Conservation (phyloP, 345 rosid species). For the Acer negundo region DNA sequence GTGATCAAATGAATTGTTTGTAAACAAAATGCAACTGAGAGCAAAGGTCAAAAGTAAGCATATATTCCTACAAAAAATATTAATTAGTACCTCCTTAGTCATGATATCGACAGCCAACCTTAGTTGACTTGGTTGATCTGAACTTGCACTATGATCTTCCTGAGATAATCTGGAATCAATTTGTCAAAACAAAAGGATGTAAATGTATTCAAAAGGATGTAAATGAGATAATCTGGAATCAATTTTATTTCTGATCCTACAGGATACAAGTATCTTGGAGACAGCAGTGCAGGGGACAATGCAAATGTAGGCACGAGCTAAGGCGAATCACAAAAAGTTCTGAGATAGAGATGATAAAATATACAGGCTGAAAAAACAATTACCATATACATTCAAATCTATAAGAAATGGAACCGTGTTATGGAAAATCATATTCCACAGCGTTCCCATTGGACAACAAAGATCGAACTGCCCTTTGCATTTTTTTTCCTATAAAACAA, state of each 20-base stretch:
- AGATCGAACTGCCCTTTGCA: constrained; percentile 59
- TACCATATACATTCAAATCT: too few species aligned
- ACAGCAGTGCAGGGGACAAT: too few species aligned
- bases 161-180: not conserved
- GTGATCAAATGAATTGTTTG: constrained; percentile 12
- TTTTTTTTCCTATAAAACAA: constrained; percentile 28
- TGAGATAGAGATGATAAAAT: too few species aligned
- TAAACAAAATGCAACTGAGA: too few species aligned
- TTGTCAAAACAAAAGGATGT: not conserved
- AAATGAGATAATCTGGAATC: too few species aligned
- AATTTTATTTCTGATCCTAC: not conserved
- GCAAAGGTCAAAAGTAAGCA: too few species aligned
- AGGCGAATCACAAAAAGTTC: too few species aligned
- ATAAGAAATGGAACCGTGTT: too few species aligned
- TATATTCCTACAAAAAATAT: not conserved
- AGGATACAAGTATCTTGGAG: not conserved
- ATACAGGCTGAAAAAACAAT: too few species aligned
- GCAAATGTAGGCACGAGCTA: too few species aligned
- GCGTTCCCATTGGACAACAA: constrained; percentile 53
- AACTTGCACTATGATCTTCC: constrained; percentile 75
- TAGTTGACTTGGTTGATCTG: constrained; percentile 72
- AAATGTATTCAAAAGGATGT: too few species aligned
- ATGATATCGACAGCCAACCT: constrained; percentile 84
- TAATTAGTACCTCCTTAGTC: constrained; percentile 85
- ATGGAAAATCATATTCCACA: constrained; percentile 3